Evolutionary conservation across 2,329 filamentous ascomycete species (phyloP).

Genomic region (Sporothrix sp.): DNA sequence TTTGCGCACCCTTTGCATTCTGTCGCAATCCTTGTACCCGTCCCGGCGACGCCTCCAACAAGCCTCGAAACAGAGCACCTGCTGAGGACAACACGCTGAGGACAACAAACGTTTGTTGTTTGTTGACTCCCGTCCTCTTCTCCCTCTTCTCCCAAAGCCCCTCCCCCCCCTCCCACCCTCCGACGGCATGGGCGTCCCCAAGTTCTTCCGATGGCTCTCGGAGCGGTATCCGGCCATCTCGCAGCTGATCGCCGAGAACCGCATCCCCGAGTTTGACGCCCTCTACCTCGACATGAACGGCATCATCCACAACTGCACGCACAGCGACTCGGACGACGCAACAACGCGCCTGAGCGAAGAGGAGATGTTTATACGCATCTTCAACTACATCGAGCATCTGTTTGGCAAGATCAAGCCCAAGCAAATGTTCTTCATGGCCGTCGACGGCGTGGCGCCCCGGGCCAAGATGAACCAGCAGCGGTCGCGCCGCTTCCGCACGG

Average conservation of each 20-base stretch:
- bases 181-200: slow-evolving; percentile 47
- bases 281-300: slow-evolving; percentile 99
- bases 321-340: slow-evolving; percentile 87
- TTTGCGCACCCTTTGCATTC: not conserved
- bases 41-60: not conserved
- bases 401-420: slow-evolving; percentile 99
- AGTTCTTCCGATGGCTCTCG: slow-evolving; percentile 98
- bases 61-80: too few species aligned
- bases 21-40: not conserved
- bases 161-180: not conserved
- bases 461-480: slow-evolving; percentile 99
- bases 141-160: not conserved
- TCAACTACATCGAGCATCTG: slow-evolving; percentile 98
- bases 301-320: slow-evolving; percentile 98
- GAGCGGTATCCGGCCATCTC: slow-evolving; percentile 98
- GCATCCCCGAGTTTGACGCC: slow-evolving; percentile 97
- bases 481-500: slow-evolving; percentile 86
- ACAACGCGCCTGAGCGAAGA: slow-evolving; percentile 92
- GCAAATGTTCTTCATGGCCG: slow-evolving; percentile 98
- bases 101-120: not conserved
- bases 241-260: slow-evolving; percentile 95
- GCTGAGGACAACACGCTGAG: not conserved
- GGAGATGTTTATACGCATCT: slow-evolving; percentile 99
- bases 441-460: slow-evolving; percentile 92
- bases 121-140: not conserved